Base-by-base conservation (phyloP, 2,329 filamentous ascomycete genomes). In the Fusarium solani-melongenae region DNA sequence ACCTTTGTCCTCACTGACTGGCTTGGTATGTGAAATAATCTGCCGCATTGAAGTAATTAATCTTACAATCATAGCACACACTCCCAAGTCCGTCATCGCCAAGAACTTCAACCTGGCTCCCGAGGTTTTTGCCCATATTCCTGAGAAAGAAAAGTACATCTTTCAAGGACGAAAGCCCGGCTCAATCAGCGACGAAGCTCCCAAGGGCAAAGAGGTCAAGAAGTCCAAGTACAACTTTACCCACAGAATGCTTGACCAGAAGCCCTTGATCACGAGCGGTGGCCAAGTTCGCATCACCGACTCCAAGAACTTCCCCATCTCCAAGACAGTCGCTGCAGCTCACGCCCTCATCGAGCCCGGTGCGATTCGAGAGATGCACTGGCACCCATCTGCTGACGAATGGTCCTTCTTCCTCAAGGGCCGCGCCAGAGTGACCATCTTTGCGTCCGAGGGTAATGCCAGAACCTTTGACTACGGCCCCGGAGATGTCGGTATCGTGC, bases 391-490 rank as follows among this genome's bases (percentile, higher is more conserved):
- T 51, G 92, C 92, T 14, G 93, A 95, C 77, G 93, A 95, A 81
- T 95, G 93, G 93, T 93, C 90, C 8, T 95, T 93, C 82, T 94
- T 95, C 84, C 89, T 95, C 79, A 83, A 84, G 29, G 93, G 93
- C 0, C 89, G 90, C 44, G 93, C 92, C 0, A 88, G 93, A 34
- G 89, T 94, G 15, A 95, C 93, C 15, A 88, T 95, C 73, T 95
- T 95, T 78, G 92, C 89, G 0, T 88, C 92, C 3, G 89, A 92
- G 74, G 89, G 91, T 31, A 89, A 85, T 24, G 92, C 93, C 0
- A 87, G 92, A 27, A 95, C 93, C 0, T 95, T 95, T 78, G 91
- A 95, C 83, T 95, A 93, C 81, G 83, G 88, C 7, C 88, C 92
- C 1, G 93, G 93, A 2, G 93, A 95, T 76, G 92, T 94, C 0